Evolutionary conservation across 2,329 filamentous ascomycete genomes (phyloP), one percentile per base, ranked within the genome.

Genomic region (Gremmenia infestans): DNA sequence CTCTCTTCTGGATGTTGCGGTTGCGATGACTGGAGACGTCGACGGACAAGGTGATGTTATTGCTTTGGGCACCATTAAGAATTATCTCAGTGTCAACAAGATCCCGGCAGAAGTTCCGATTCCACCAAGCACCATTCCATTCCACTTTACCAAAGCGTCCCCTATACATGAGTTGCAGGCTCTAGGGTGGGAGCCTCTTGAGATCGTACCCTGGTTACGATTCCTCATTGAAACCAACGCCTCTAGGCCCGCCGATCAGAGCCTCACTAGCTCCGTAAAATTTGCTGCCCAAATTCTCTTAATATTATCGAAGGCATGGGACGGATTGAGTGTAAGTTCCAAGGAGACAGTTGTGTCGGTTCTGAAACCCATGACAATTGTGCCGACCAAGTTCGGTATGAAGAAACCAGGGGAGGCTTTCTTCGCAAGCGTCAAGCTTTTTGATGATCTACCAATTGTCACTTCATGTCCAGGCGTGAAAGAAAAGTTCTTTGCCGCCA

Each of bases 371-470:
- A 79, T 87, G 50, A 81, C 90, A 0, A 81, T 96, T 28, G 89
- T 99, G 68, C 94, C 94, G 0, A 97, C 94, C 0, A 97, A 91
- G 69, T 73, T 86, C 62, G 94, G 94, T 7, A 95, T 99, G 92
- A 87, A 79, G 64, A 88, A 82, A 63, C 94, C 94, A 4, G 74
- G 77, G 3, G 91, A 97, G 62, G 86, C 94, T 0, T 99, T 97
- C 71, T 97, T 99, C 67, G 85, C 89, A 2, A 88, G 84, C n/a
- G 94, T 99, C 39, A 94, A 91, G 70, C 77, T 99, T 0, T 99
- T 99, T 67, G 91, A 97, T 59, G 94, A 99, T 69, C 77, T 99
- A 15, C 92, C 94, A 0, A 86, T 87, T 12, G 85, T 97, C 1
- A 82, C 86, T 61, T 84, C 83, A 12, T 84, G 92, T 45, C 84